Conservation (phyloP, 306 rosid species). For the Rosa chinensis region DNA sequence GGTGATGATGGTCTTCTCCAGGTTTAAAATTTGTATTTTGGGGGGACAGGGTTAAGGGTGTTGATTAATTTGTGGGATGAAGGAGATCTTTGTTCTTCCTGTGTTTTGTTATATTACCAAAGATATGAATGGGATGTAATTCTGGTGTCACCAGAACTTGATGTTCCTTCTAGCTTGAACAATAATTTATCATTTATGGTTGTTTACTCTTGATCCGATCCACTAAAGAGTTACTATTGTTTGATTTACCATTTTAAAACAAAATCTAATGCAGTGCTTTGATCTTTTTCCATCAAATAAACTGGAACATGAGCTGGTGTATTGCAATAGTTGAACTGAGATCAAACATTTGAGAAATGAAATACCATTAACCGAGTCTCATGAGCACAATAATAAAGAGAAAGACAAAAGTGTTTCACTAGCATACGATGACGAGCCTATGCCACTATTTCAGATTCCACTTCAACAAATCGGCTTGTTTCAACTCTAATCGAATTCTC, state of each 20-base stretch:
- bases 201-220: not conserved
- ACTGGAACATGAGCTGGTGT: not conserved
- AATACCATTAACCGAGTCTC: no score
- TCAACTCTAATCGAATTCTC: not conserved
- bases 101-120: conserved; percentile 6
- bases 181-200: not conserved
- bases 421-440: no score
- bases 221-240: not conserved
- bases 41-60: not conserved
- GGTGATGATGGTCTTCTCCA: conserved; percentile 29
- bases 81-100: not conserved
- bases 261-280: not conserved
- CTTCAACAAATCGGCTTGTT: not conserved
- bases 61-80: conserved; percentile 11
- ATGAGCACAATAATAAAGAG: no score
- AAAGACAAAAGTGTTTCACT: no score
- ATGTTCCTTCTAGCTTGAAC: conserved; percentile 7
- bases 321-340: no score
- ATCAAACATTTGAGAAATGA: no score
- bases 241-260: not conserved
- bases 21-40: conserved; percentile 1
- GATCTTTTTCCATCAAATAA: not conserved
- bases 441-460: not conserved
- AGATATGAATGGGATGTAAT: conserved; percentile 13
- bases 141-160: conserved; percentile 4